Percentiles rank a stretch among this genome's conserved stretches.
phyloP scores from a whole-genome alignment of 176 grass and related monocot genomes.

The Chloris gayana region DNA sequence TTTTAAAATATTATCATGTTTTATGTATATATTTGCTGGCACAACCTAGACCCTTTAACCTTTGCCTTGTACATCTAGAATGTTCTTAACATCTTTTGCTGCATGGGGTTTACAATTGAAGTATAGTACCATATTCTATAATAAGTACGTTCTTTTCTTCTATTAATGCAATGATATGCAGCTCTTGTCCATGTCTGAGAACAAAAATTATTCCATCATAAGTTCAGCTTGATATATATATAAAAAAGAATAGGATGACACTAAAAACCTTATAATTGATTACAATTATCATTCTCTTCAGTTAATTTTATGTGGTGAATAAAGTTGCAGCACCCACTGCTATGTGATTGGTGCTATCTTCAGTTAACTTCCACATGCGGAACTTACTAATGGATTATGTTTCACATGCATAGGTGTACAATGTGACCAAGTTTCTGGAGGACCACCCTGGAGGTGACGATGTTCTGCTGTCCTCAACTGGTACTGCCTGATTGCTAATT shows the following conservation, averaged over 20 bases:
- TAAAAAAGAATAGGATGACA: not conserved
- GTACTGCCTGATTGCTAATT: constrained; percentile 40
- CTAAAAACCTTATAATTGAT: not conserved
- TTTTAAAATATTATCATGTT: not conserved
- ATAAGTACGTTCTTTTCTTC: no score
- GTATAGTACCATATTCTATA: not conserved
- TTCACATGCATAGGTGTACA: constrained; percentile 70
- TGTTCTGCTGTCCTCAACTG: constrained; percentile 84
- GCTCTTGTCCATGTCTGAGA: no score
- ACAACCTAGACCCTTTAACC: not conserved
- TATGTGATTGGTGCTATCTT: not conserved
- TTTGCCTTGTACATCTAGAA: not conserved
- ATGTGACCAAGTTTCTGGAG: constrained; percentile 96
- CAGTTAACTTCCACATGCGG: not conserved
- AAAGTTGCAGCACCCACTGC: not conserved
- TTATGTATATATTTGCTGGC: not conserved
- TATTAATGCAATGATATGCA: no score
- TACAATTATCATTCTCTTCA: not conserved
- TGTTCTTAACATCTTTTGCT: not conserved
- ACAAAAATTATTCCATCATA: not conserved
- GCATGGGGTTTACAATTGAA: not conserved
- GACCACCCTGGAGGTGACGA: constrained; percentile 98
- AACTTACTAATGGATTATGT: not conserved
- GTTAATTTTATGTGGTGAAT: not conserved
- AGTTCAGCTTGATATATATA: not conserved